Evolutionary conservation across 1,284 basidiomycete genomes (phyloP), one percentile per base, ranked within the genome.

Genomic region (Fomitopsis schrenkii): DNA sequence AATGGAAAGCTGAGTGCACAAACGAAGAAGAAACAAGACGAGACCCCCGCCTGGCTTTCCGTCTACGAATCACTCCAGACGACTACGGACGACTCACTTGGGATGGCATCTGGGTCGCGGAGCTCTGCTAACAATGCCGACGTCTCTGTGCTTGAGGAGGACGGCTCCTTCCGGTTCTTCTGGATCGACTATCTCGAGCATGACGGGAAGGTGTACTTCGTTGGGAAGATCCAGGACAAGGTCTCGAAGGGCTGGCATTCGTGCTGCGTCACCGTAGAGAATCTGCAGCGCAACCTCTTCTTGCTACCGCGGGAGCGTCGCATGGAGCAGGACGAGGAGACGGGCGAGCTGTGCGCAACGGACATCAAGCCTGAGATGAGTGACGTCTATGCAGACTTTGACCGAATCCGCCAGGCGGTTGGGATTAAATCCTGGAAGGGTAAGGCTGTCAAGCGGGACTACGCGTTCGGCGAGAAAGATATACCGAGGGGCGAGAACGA

Each of bases 161-260:
- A 97, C 66, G 94, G 93, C 1, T 89, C 86, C 1, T 77, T 97
- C n/a, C 84, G 83, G 33, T 95, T 98, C 77, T 98, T 90, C 79
- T 98, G 95, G 95, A 79, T 97, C 30, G 95, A 98, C 70, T 93
- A 93, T 70, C 83, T 94, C 19, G 95, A 98, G 71, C 83, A 87
- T 55, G 85, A 91, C 17, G 87, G 92, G 26, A 86, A 84, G 62
- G 77, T 94, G 0, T 90, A 94, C 72, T 90, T 98, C 63, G 84
- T 94, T 40, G 95, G 95, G 17, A 98, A 97, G 75, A 84, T 94
- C 33, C 85, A 90, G 66, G 93, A 95, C 74, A 89, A 89, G 73
- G 75, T 79, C 5, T 83, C 85, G 2, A 79, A 78, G 17, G 68
- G 74, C 0, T 98, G 90, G 83, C 80, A 94, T n/a, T 96, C 94